phyloP scores from a whole-genome alignment of 371 early-diverging fungal genomes.

The Mortierella sp. region DNA sequence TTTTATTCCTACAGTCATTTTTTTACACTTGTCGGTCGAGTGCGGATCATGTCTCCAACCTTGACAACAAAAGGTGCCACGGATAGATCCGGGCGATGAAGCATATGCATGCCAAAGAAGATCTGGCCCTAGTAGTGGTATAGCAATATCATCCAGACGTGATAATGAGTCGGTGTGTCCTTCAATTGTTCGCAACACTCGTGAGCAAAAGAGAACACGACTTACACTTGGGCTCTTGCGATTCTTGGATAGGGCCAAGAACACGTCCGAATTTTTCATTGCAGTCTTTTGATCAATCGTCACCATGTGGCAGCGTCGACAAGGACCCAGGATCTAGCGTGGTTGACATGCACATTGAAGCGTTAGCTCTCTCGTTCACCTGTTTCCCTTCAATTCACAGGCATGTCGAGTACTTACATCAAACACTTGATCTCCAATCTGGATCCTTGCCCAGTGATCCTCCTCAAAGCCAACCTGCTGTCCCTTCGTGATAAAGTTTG shows the following conservation, averaged over 20 bases:
- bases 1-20: not conserved
- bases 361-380: not conserved
- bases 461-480: conserved; percentile 63
- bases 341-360: not conserved
- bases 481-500: conserved; percentile 65
- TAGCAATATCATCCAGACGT: no score
- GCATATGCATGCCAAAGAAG: conserved; percentile 52
- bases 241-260: conserved; percentile 46
- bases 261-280: conserved; percentile 58
- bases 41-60: conserved; percentile 41
- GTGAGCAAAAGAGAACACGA: not conserved
- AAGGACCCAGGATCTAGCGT: conserved; percentile 61
- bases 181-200: no score
- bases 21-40: conserved; percentile 6
- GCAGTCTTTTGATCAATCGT: conserved; percentile 69
- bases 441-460: conserved; percentile 61
- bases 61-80: conserved; percentile 34
- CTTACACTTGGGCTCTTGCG: conserved; percentile 44
- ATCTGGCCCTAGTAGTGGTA: conserved; percentile 31
- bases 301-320: conserved; percentile 76
- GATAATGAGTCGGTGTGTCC: not conserved
- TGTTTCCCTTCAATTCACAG: no score
- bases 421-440: conserved; percentile 57
- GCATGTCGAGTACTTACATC: conserved; percentile 46
- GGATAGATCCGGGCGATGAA: conserved; percentile 47